These are phyloP conservation scores for Hypoxylon lenormandii DNA, from an alignment of 495 filamentous ascomycete species.

Conservation along the genomic window DNA sequence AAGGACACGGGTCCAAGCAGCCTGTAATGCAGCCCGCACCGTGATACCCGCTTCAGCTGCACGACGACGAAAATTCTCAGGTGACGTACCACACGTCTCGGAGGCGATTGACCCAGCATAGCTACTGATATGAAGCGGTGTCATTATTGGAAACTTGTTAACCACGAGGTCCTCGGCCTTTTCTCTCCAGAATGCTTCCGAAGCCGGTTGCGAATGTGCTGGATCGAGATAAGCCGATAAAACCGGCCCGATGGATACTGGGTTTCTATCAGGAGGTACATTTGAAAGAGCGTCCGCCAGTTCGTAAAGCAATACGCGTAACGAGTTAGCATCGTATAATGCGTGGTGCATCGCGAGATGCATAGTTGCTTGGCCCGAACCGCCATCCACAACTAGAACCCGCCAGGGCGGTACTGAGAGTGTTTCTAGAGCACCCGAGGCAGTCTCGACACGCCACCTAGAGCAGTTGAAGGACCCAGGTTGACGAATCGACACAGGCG, in stretches of 20 bases:
- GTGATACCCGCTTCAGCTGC: conserved; percentile 70
- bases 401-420: conserved; percentile 50
- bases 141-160: conserved; percentile 76
- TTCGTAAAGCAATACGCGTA: conserved; percentile 70
- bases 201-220: conserved; percentile 48
- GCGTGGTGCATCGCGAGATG: conserved; percentile 73
- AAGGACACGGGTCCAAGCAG: conserved; percentile 78
- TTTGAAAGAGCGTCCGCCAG: conserved; percentile 52
- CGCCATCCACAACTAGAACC: conserved; percentile 38
- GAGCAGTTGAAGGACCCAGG: conserved; percentile 43
- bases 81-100: conserved; percentile 52
- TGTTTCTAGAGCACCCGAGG: conserved; percentile 14
- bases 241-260: conserved; percentile 53
- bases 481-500: conserved; percentile 24
- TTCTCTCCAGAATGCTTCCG: conserved; percentile 71
- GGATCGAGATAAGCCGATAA: conserved; percentile 67
- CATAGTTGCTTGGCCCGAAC: conserved; percentile 53
- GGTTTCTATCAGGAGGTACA: neutral
- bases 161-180: conserved; percentile 64
- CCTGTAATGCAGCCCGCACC: conserved; percentile 76
- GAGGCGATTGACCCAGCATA: conserved; percentile 56
- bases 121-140: conserved; percentile 65
- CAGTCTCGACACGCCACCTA: conserved; percentile 49
- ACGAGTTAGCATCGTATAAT: conserved; percentile 79
- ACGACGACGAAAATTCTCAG: conserved; percentile 62